Evolutionary conservation across 352 stramenopile species (phyloP).

Genomic region (Salisapilia sapeloensis): DNA sequence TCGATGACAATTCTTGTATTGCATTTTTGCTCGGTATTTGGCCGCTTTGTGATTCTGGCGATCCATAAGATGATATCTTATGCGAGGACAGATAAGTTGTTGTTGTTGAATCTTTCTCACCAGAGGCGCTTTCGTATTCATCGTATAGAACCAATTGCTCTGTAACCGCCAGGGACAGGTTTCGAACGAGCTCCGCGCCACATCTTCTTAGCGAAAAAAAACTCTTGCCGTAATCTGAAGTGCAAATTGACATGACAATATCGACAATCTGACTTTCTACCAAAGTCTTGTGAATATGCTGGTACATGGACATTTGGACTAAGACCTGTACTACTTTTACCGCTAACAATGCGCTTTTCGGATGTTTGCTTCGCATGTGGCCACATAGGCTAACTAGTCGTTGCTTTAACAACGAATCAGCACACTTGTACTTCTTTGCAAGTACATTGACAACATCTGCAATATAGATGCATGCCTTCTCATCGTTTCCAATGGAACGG

Average conservation of each 20-base stretch:
- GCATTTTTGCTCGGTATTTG: neutral
- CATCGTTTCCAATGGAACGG: slow-evolving; percentile 13
- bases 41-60: too few relatives aligned
- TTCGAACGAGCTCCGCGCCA: slow-evolving; percentile 37
- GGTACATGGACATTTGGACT: slow-evolving; percentile 45
- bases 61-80: too few relatives aligned
- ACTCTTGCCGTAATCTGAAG: slow-evolving; percentile 2
- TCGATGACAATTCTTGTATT: neutral
- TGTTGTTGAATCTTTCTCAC: slow-evolving; percentile 4
- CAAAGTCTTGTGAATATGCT: slow-evolving; percentile 34
- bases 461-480: slow-evolving; percentile 20
- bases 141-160: slow-evolving; percentile 47
- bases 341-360: slow-evolving; percentile 12
- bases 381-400: slow-evolving; percentile 35
- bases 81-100: too few relatives aligned
- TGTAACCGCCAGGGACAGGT: slow-evolving; percentile 41
- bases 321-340: slow-evolving; percentile 24
- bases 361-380: slow-evolving; percentile 24
- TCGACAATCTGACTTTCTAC: slow-evolving; percentile 42
- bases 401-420: slow-evolving; percentile 21
- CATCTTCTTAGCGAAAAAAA: slow-evolving; percentile 27
- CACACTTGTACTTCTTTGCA: slow-evolving; percentile 25
- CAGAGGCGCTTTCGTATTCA: slow-evolving; percentile 5
- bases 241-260: slow-evolving; percentile 40
- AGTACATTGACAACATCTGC: slow-evolving; percentile 23